A percentile compares a stretch with the other conserved stretches of the same genome.
These are phyloP conservation scores for Leccinellum rugosiceps DNA, from an alignment of 768 basidiomycete species.

Conservation along the genomic window DNA sequence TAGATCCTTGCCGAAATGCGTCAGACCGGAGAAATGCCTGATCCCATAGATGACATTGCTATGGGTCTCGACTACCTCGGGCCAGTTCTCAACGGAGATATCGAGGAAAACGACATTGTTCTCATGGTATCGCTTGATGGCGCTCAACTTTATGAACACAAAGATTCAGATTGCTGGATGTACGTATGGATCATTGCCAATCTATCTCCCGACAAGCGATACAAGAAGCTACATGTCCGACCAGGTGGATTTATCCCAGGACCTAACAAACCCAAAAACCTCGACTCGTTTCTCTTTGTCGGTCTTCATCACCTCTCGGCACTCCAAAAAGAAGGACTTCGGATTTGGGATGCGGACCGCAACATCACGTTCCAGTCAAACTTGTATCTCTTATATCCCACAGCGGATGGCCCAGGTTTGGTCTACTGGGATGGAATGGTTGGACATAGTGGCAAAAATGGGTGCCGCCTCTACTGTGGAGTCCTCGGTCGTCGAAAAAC, in stretches of 20 bases:
- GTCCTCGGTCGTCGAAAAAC: background rate
- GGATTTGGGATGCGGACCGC: background rate
- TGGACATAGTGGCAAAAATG: constrained; percentile 32
- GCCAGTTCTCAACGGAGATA: background rate
- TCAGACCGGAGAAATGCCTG: background rate
- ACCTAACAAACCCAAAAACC: background rate
- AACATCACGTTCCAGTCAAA: background rate
- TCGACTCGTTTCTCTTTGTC: constrained; percentile 2
- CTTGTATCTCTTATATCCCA: constrained; percentile 2
- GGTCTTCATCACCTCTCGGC: constrained; percentile 3
- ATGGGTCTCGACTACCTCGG: constrained; percentile 14
- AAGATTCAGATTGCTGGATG: constrained; percentile 23
- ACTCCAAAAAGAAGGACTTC: background rate
- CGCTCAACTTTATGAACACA: constrained; percentile 34
- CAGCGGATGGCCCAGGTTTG: constrained; percentile 30
- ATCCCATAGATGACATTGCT: background rate
- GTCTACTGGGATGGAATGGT: constrained; percentile 33
- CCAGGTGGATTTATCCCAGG: constrained; percentile 4
- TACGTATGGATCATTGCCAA: constrained; percentile 35
- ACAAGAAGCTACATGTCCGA: background rate
- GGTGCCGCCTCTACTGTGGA: constrained; percentile 35
- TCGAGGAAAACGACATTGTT: constrained; percentile 21
- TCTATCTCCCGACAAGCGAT: constrained; percentile 2
- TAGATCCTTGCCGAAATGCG: background rate
- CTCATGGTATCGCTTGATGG: constrained; percentile 24